A percentile compares a stretch with the other conserved stretches of the same genome.
Evolutionary conservation across 129 eudicot genomes (phyloP).

Genomic region (Logfia minima): DNA sequence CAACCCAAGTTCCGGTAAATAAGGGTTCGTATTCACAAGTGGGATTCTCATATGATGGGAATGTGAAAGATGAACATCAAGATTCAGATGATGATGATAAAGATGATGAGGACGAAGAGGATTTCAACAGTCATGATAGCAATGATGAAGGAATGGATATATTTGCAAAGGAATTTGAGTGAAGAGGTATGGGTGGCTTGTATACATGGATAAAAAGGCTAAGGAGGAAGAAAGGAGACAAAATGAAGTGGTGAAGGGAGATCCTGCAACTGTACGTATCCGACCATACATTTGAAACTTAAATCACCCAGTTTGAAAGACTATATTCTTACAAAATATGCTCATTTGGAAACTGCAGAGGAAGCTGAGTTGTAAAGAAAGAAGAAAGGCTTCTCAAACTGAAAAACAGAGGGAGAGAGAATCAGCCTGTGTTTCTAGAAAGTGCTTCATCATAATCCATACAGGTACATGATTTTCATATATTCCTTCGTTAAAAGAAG

Average conservation of each 20-base stretch:
- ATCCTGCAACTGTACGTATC: slow-evolving; percentile 82
- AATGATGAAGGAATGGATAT: slow-evolving; percentile 94
- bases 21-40: slow-evolving; percentile 92
- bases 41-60: slow-evolving; percentile 95
- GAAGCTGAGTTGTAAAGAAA: slow-evolving; percentile 95
- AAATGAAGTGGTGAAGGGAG: slow-evolving; percentile 93
- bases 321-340: background rate
- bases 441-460: slow-evolving; percentile 86
- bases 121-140: slow-evolving; percentile 95
- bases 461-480: slow-evolving; percentile 47
- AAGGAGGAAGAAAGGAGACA: slow-evolving; percentile 95
- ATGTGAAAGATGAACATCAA: slow-evolving; percentile 61
- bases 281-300: background rate
- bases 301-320: background rate
- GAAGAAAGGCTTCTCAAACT: slow-evolving; percentile 91
- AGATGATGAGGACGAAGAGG: slow-evolving; percentile 85
- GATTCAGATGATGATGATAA: slow-evolving; percentile 79
- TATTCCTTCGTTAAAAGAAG: background rate
- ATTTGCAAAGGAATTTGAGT: slow-evolving; percentile 92
- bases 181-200: slow-evolving; percentile 98
- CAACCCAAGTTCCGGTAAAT: slow-evolving; percentile 57
- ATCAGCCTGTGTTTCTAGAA: slow-evolving; percentile 65
- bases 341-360: slow-evolving; percentile 45
- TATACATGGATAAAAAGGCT: slow-evolving; percentile 96
- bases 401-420: slow-evolving; percentile 92